Conservation (phyloP, 1,284 basidiomycete species). For the Cryptococcus wingfieldii region DNA sequence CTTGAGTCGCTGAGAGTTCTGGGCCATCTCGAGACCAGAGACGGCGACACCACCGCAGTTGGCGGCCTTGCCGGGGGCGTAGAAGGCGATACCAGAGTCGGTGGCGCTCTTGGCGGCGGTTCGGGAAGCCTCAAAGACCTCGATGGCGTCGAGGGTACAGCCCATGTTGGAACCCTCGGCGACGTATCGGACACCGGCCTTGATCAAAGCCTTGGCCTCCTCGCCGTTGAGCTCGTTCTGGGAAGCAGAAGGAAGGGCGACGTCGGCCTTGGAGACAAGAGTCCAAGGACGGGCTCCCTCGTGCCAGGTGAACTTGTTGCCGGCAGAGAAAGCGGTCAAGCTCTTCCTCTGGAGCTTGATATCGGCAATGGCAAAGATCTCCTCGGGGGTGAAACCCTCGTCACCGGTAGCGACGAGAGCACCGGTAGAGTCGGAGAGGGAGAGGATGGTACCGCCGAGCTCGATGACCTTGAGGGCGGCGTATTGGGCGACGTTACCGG, state of each 20-base stretch:
- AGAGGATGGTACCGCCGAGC: conserved; percentile 68
- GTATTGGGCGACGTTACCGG: conserved; percentile 71
- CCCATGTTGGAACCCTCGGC: conserved; percentile 77
- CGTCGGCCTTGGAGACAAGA: conserved; percentile 63
- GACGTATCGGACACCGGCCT: conserved; percentile 66
- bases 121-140: conserved; percentile 65
- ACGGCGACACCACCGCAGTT: conserved; percentile 66
- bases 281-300: conserved; percentile 70
- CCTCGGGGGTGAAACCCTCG: conserved; percentile 59
- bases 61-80: conserved; percentile 68
- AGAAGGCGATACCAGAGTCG: conserved; percentile 54
- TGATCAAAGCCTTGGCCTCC: conserved; percentile 67
- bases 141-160: conserved; percentile 68
- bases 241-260: conserved; percentile 71
- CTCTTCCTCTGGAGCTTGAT: conserved; percentile 64
- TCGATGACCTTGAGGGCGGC: conserved; percentile 76
- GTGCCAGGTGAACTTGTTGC: conserved; percentile 60
- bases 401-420: conserved; percentile 57
- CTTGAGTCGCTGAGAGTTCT: conserved; percentile 62
- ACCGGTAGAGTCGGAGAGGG: conserved; percentile 76
- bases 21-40: conserved; percentile 68
- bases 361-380: conserved; percentile 58
- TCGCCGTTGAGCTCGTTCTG: conserved; percentile 69
- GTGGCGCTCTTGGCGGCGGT: conserved; percentile 51
- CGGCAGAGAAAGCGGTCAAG: conserved; percentile 55